Base-by-base conservation (phyloP, 345 rosid genomes). In the Abelmoschus esculentus region DNA sequence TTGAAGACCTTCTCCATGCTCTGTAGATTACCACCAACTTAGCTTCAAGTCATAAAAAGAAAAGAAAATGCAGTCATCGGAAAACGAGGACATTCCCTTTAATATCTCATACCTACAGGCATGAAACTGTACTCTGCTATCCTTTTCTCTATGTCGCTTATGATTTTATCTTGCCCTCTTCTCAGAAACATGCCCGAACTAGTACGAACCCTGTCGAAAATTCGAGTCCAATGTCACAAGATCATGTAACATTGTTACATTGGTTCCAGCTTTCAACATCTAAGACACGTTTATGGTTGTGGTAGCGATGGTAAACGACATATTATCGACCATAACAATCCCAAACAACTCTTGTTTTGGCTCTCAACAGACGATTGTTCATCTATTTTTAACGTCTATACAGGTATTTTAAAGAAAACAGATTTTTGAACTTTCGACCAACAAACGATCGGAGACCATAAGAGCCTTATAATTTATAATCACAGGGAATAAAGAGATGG, bases 131-230 rank as follows among this genome's bases (percentile, higher is more conserved):
- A 93, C n/a, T 91, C 95, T 3, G 98, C 97, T 56, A 91, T 93
- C 83, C 98, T 78, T 75, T 93, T 86, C 76, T 89, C 98, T 57
- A 91, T 89, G 65, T 40, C 74, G 71, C 77, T 76, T 40, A 91
- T 79, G 68, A 88, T 78, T 70, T 84, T 83, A 76, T 89, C 95
- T 42, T 67, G 77, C 80, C 90, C 97, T 81, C 97, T 86, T 73
- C 38, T 79, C 73, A 91, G 83, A 75, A 89, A 93, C 83, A 86
- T 89, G 64, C 98, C 98, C 17, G 96, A 89, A 79, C 96, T 93
- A 34, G 95, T 89, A 18, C 97, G 84, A 7, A 88, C 98, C 86
- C 98, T 49, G 53, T 6, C 17, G 13, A 14, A 5, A 49, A 46
- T 46, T 11, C 52, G 15, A 46, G 52, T 46, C 52, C 13, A 46